Conservation (phyloP, 2,329 filamentous ascomycete genomes). For the Ophiocordyceps camponoti-leonardi region DNA sequence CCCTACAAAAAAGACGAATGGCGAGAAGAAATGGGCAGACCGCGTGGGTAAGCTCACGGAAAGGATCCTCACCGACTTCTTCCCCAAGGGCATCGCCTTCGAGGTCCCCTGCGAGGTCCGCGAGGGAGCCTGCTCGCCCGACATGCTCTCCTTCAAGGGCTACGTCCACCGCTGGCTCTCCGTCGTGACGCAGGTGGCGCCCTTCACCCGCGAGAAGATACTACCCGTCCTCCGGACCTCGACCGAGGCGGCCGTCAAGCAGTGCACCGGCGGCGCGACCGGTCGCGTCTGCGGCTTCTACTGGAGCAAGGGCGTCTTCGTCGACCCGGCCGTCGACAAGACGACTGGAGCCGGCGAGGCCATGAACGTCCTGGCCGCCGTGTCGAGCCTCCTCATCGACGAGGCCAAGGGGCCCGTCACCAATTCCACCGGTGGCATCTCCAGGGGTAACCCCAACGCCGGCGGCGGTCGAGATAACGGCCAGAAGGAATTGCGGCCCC, state of each 20-base stretch:
- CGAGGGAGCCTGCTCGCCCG: constrained; percentile 43
- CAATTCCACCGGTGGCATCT: constrained; percentile 31
- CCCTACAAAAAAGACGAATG: constrained; percentile 26
- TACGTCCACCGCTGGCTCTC: constrained; percentile 50
- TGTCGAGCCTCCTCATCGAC: constrained; percentile 30
- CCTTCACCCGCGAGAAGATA: constrained; percentile 36
- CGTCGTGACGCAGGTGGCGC: constrained; percentile 41
- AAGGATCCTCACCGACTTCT: constrained; percentile 31
- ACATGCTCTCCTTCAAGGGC: constrained; percentile 60
- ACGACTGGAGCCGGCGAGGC: constrained; percentile 40
- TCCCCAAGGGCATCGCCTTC: constrained; percentile 39
- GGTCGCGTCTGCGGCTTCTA: constrained; percentile 45
- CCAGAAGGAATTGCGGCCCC: constrained; percentile 8
- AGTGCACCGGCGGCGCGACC: constrained; percentile 42
- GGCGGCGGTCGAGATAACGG: constrained; percentile 17
- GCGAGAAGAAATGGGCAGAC: constrained; percentile 33
- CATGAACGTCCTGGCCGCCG: constrained; percentile 38
- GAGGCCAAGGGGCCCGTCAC: constrained; percentile 24
- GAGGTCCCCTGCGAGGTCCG: constrained; percentile 49
- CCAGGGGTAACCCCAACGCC: constrained; percentile 22
- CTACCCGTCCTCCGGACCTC: constrained; percentile 40
- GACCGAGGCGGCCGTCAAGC: constrained; percentile 38
- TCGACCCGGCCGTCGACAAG: constrained; percentile 30
- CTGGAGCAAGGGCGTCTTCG: constrained; percentile 33
- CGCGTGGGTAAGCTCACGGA: constrained; percentile 38